Conservation (phyloP, 176 grass and related monocot species). For the Luzula sylvatica region DNA sequence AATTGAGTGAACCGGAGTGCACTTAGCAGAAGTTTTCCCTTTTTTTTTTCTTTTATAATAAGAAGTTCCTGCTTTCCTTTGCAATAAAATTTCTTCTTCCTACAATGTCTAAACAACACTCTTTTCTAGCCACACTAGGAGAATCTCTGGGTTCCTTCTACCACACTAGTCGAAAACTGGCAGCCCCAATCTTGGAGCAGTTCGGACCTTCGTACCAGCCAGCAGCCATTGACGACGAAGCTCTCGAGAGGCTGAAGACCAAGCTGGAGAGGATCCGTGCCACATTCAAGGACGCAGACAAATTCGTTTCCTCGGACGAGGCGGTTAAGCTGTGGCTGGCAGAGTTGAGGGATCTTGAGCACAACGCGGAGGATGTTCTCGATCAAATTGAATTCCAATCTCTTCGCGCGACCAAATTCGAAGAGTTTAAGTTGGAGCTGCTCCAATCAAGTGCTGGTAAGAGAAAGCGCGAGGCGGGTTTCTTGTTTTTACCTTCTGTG, state of each 20-base stretch:
- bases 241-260: conserved; percentile 17
- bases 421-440: conserved; percentile 21
- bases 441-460: conserved; percentile 10
- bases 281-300: conserved; percentile 23
- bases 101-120: conserved; percentile 1
- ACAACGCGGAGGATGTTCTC: conserved; percentile 24
- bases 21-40: neutral
- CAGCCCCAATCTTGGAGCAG: conserved; percentile 3
- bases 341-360: conserved; percentile 26
- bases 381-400: conserved; percentile 32
- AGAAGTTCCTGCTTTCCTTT: too few species aligned
- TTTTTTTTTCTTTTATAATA: too few species aligned
- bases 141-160: conserved; percentile 14
- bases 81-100: neutral
- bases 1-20: neutral
- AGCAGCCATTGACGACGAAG: conserved; percentile 2
- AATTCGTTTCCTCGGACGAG: conserved; percentile 11
- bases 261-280: conserved; percentile 22
- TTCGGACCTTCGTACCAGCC: conserved; percentile 12
- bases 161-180: conserved; percentile 7
- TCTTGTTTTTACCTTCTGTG: conserved; percentile 17
- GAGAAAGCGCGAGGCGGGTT: conserved; percentile 21
- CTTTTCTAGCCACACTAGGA: conserved; percentile 10
- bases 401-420: conserved; percentile 21
- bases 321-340: conserved; percentile 25